Evolutionary conservation across 768 basidiomycete genomes (phyloP).

Genomic region (Tricholoma furcatifolium): DNA sequence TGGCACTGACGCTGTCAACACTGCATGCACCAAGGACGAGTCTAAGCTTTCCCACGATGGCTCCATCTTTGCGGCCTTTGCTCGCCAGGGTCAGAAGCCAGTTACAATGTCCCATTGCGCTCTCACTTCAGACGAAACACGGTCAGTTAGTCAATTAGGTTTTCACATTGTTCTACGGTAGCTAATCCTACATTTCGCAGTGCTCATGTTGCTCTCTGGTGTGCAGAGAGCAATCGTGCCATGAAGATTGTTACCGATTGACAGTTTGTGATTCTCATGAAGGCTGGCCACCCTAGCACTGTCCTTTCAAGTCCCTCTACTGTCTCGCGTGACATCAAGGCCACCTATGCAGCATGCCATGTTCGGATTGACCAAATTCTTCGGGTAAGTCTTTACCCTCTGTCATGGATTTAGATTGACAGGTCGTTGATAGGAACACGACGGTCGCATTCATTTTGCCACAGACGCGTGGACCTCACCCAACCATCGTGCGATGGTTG

Average conservation of each 20-base stretch:
- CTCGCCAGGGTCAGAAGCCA: constrained; percentile 13
- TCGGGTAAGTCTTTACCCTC: constrained; percentile 11
- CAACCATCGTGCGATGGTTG: too few relatives aligned
- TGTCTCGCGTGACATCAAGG: too few relatives aligned
- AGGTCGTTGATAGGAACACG: constrained; percentile 14
- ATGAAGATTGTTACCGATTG: too few relatives aligned
- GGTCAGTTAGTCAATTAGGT: constrained; percentile 19
- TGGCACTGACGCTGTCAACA: too few relatives aligned
- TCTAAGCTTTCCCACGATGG: too few relatives aligned
- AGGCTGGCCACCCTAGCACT: constrained; percentile 22
- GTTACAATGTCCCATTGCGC: constrained; percentile 7
- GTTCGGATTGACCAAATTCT: constrained; percentile 11
- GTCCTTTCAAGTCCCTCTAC: constrained; percentile 20
- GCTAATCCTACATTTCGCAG: background rate
- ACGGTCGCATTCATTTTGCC: constrained; percentile 24
- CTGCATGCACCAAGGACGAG: background rate
- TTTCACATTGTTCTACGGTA: background rate
- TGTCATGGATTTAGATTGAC: background rate
- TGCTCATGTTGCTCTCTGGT: constrained; percentile 23
- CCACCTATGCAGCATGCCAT: too few relatives aligned
- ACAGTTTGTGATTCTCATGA: constrained; percentile 24
- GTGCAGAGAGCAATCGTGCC: too few relatives aligned
- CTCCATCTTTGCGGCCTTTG: constrained; percentile 12
- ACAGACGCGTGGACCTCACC: too few relatives aligned
- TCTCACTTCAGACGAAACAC: constrained; percentile 7